phyloP scores from a whole-genome alignment of 305 asterid species.

The Rubia occidens region DNA sequence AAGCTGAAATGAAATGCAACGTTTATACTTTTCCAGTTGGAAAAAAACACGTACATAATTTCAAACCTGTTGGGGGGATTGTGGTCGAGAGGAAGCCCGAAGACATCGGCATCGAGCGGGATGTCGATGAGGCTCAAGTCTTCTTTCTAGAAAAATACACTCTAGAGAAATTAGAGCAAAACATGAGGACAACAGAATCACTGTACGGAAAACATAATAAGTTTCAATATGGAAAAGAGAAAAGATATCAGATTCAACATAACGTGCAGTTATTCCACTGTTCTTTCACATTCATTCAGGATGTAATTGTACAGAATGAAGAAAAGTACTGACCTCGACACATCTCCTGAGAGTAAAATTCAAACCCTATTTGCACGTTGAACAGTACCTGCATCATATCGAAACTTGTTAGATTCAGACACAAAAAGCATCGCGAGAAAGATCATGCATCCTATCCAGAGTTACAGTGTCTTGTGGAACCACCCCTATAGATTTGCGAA shows the following conservation, averaged over 20 bases:
- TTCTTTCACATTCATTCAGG: neutral
- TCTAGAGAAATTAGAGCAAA: too few relatives aligned
- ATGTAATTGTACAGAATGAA: neutral
- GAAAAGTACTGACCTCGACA: conserved; percentile 38
- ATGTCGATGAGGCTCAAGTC: too few relatives aligned
- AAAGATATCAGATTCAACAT: neutral
- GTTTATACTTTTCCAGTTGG: too few relatives aligned
- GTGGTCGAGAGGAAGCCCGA: too few relatives aligned
- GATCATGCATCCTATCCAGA: conserved; percentile 6
- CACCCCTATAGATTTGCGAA: conserved; percentile 82
- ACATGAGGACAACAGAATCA: too few relatives aligned
- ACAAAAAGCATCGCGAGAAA: neutral
- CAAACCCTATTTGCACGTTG: conserved; percentile 83
- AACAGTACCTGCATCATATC: conserved; percentile 64
- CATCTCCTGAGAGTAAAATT: conserved; percentile 63
- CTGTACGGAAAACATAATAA: too few relatives aligned
- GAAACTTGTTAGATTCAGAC: conserved; percentile 8
- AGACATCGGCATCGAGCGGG: too few relatives aligned
- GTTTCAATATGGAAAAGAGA: neutral
- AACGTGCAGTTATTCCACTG: neutral
- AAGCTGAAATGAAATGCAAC: too few relatives aligned
- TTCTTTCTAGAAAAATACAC: too few relatives aligned
- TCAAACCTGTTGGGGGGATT: too few relatives aligned
- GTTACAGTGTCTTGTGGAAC: conserved; percentile 99
- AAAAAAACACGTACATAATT: too few relatives aligned